Evolutionary conservation across 371 early-diverging fungal species (phyloP).

Genomic region (Mucor plumbeus): DNA sequence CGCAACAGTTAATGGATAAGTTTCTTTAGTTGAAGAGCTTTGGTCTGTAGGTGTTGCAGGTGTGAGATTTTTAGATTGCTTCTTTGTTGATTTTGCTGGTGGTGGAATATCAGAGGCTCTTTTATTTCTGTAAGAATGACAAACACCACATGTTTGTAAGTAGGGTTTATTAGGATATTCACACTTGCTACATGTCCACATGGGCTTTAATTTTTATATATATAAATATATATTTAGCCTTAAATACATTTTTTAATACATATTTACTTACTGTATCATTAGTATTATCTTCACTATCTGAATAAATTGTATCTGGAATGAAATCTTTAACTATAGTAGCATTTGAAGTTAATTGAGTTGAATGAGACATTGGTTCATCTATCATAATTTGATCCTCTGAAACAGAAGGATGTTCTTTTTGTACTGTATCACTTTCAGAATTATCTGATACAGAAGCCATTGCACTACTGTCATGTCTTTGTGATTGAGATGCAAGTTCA

Average conservation of each 20-base stretch:
- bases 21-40: background rate
- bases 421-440: background rate
- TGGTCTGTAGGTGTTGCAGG: background rate
- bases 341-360: background rate
- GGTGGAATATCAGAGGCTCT: background rate
- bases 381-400: background rate
- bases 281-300: background rate
- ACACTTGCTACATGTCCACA: constrained; percentile 29
- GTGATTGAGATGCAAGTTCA: background rate
- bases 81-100: background rate
- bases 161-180: constrained; percentile 9
- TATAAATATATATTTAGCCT: too few species aligned
- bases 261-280: background rate
- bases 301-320: background rate
- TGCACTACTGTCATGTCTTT: background rate
- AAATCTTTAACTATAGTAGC: background rate
- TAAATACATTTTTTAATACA: background rate
- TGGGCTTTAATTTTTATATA: background rate
- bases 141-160: constrained; percentile 24
- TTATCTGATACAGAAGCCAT: background rate
- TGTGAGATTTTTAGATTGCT: background rate
- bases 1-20: background rate
- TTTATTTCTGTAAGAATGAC: constrained; percentile 12
- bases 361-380: background rate
- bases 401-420: background rate